A percentile compares a stretch with the other conserved stretches of the same genome.
Conservation (phyloP, 176 grass and related monocot species). For the Eleusine coracana region DNA sequence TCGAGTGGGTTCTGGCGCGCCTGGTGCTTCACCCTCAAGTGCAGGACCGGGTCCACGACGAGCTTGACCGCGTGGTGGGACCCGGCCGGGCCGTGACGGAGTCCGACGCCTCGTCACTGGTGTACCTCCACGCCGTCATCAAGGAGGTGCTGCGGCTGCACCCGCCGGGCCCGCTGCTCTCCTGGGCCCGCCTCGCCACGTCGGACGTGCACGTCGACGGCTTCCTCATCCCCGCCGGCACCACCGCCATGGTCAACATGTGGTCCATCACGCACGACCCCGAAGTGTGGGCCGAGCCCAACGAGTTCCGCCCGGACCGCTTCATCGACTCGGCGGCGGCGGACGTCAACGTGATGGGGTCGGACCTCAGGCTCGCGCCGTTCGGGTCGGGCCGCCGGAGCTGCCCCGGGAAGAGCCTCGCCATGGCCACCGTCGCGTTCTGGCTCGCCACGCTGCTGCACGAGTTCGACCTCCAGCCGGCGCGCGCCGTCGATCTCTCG, state of each 20-base stretch:
- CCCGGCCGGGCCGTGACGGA: constrained; percentile 36
- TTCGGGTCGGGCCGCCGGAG: constrained; percentile 76
- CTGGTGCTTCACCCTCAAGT: constrained; percentile 80
- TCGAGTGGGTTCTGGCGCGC: constrained; percentile 83
- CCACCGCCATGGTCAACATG: constrained; percentile 99
- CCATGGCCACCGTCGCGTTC: constrained; percentile 74
- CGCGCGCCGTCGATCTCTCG: constrained; percentile 41
- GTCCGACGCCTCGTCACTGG: constrained; percentile 41
- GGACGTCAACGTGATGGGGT: constrained; percentile 51
- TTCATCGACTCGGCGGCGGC: constrained; percentile 17
- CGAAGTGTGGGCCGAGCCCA: constrained; percentile 57
- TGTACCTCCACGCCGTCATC: constrained; percentile 84
- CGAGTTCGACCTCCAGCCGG: constrained; percentile 57
- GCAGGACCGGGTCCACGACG: constrained; percentile 66
- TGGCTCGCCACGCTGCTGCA: constrained; percentile 84
- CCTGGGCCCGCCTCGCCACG: constrained; percentile 80
- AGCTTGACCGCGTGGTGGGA: constrained; percentile 70
- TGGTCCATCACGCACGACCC: constrained; percentile 91
- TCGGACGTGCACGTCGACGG: constrained; percentile 70
- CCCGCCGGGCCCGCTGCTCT: constrained; percentile 91
- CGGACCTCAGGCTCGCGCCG: constrained; percentile 75
- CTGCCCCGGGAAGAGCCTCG: constrained; percentile 86
- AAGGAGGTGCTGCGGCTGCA: constrained; percentile 82
- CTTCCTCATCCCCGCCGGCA: constrained; percentile 63
- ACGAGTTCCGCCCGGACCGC: constrained; percentile 55